These are phyloP conservation scores for Colletotrichum trifolii DNA, from an alignment of 2,329 filamentous ascomycete species.

Conservation along the genomic window DNA sequence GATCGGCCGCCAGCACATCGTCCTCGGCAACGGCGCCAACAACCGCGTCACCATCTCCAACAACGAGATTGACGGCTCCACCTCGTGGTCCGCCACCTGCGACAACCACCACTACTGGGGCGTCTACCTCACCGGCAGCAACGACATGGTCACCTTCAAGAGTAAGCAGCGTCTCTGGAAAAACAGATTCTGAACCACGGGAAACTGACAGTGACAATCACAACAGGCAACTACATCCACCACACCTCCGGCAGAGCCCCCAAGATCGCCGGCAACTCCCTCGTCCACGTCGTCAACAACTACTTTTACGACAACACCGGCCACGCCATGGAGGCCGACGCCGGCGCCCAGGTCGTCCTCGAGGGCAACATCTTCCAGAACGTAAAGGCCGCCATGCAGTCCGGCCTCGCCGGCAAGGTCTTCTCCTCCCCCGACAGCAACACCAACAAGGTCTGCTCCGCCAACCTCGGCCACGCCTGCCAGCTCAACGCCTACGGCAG, in stretches of 20 bases:
- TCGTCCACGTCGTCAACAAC: conserved; percentile 71
- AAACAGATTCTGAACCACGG: too few relatives aligned
- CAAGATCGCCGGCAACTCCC: conserved; percentile 67
- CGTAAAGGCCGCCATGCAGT: conserved; percentile 55
- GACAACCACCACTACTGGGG: conserved; percentile 71
- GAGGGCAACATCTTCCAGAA: conserved; percentile 71
- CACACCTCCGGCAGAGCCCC: conserved; percentile 66
- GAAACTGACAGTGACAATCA: too few relatives aligned
- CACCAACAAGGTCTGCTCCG: conserved; percentile 54
- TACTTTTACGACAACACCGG: conserved; percentile 65
- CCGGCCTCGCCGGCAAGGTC: conserved; percentile 45
- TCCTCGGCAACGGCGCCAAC: conserved; percentile 64
- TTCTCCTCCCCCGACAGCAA: conserved; percentile 46
- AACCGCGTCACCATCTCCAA: conserved; percentile 70
- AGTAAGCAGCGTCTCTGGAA: neutral
- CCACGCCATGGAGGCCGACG: conserved; percentile 67
- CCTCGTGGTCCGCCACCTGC: conserved; percentile 66
- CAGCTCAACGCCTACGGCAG: conserved; percentile 60
- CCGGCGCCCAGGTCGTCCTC: conserved; percentile 55
- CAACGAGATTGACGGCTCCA: conserved; percentile 66
- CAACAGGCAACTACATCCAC: conserved; percentile 66
- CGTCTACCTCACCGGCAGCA: conserved; percentile 66
- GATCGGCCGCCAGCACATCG: conserved; percentile 70
- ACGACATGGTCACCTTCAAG: conserved; percentile 68
- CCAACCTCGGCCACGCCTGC: conserved; percentile 61